Base-by-base conservation (phyloP, 2,329 filamentous ascomycete species). In the Ceratocystis diversiconidia region DNA sequence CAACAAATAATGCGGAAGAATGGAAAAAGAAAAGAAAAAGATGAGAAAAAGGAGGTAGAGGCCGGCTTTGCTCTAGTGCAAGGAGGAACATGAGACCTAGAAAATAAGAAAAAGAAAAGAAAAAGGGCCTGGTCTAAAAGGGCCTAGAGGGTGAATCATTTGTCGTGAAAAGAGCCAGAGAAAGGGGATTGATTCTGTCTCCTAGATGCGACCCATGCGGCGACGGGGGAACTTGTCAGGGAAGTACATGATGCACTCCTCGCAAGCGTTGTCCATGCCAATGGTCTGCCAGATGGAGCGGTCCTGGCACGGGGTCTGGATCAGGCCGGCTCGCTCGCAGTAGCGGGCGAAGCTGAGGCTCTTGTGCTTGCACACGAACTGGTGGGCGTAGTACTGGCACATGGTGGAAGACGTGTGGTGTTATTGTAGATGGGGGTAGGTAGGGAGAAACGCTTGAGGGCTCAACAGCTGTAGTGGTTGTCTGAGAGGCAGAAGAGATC, bases 331-430 rank as follows among this genome's bases (percentile, higher is more conserved):
- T 1, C 73, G 70, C 25, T 69, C 69, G 70, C 74, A 76, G 70
- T 73, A 74, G 69, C 72, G 70, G 62, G 74, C 74, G 59, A 76
- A 75, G 63, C 70, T 72, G 68, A 72, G 72, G 44, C 70, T 69
- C 62, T 71, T 68, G 70, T 75, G 74, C 65, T 73, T 73, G 72
- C 74, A 76, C 61, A 69, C 67, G 69, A 74, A 74, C 46, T 70
- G 70, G 69, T 75, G 73, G 67, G 74, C 74, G 71, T 76, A 75
- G 70, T 76, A 75, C 62, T 73, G 71, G 68, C 74, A 76, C 74
- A 76, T 76, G 12, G 41, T 70, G 68, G 52, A 4, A 64, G 57
- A 50, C 7, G 55, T 59, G 15, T 12, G 30, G 32, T 32, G 50
- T 52, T 22, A 2, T 55, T 32, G 32, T 32, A 30, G 22, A 22